Base-by-base conservation (phyloP, 768 basidiomycete species). In the Psilocybe azurescens region DNA sequence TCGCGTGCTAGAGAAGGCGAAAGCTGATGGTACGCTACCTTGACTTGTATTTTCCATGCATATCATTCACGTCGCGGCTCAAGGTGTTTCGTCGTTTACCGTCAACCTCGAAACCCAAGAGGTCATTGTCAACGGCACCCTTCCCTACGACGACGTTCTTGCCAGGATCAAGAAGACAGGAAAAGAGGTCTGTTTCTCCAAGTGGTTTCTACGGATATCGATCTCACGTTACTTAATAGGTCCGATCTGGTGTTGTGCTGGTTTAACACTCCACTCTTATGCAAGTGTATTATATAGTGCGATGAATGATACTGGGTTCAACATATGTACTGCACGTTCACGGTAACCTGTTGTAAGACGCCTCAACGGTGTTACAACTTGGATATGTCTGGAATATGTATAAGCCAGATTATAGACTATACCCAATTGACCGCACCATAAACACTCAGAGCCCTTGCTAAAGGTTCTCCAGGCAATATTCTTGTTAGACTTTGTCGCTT, bases 141-240 rank as follows among this genome's bases (percentile, higher is more conserved):
- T 86, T 9, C 68, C 82, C 16, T 92, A 90, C 72, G 54, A 93
- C 0, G 79, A 80, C 2, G 78, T 94, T 50, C 75, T 86, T 11
- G 87, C 78, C 56, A 91, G 82, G 80, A 93, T 97, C 71, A 86
- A 86, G 83, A 96, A 95, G 85, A 97, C 94, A 9, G 95, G 95
- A 65, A 95, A 95, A 77, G 84, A 92, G 89, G 94, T 93, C 56
- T 3, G 77, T 71, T 13, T 60, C 28, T 18, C 5, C 53, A 36
- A 39, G 46, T 59, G 9, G 52, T 57, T 3, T 46, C 4, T 24
- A 29, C 49, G 14, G 56, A 48, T 24, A 9, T 29, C 18, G 30
- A 48, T 48, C 30, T 46, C 24, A 50, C 16, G n/a, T 20, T 20
- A 3, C 29, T 14, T 29, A 20, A 53, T 49, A 75, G 74, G 68